Percentiles rank a stretch among this genome's conserved stretches.
phyloP scores from a whole-genome alignment of 2,329 filamentous ascomycete species.

The Xylaria sp. region DNA sequence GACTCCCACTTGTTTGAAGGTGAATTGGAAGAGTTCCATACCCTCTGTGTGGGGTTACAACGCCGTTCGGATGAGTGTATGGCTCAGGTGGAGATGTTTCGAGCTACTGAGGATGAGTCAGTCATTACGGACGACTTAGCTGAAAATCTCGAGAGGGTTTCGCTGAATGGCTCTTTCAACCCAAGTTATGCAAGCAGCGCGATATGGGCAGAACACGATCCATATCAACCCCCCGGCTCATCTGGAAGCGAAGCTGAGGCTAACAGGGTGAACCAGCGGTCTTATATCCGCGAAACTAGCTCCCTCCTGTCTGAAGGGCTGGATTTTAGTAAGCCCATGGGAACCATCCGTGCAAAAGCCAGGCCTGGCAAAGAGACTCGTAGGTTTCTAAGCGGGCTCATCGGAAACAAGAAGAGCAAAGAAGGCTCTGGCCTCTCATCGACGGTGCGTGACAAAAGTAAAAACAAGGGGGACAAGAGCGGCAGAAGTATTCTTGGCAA shows the following conservation, averaged over 20 bases:
- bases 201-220: slow-evolving; percentile 51
- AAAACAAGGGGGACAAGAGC: slow-evolving; percentile 47
- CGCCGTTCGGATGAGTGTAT: slow-evolving; percentile 63
- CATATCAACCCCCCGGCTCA: slow-evolving; percentile 57
- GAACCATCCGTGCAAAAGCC: slow-evolving; percentile 52
- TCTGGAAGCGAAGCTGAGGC: slow-evolving; percentile 61
- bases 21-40: slow-evolving; percentile 64
- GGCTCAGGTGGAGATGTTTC: slow-evolving; percentile 59
- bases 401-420: slow-evolving; percentile 50
- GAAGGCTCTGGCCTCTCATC: slow-evolving; percentile 34
- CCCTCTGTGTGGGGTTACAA: slow-evolving; percentile 61
- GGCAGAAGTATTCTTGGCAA: slow-evolving; percentile 43
- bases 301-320: slow-evolving; percentile 45
- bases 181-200: slow-evolving; percentile 51
- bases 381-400: slow-evolving; percentile 56
- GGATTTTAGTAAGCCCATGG: slow-evolving; percentile 48
- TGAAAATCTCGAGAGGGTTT: slow-evolving; percentile 60
- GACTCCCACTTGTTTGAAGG: slow-evolving; percentile 57
- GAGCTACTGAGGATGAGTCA: slow-evolving; percentile 53
- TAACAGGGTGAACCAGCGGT: slow-evolving; percentile 39
- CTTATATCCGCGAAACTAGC: slow-evolving; percentile 41
- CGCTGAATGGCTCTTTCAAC: slow-evolving; percentile 52
- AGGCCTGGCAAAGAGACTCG: slow-evolving; percentile 51
- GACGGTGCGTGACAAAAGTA: slow-evolving; percentile 45
- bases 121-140: slow-evolving; percentile 52